Evolutionary conservation across 345 rosid species (phyloP), one percentile per base, ranked within the genome.

Genomic region (Combretum micranthum): DNA sequence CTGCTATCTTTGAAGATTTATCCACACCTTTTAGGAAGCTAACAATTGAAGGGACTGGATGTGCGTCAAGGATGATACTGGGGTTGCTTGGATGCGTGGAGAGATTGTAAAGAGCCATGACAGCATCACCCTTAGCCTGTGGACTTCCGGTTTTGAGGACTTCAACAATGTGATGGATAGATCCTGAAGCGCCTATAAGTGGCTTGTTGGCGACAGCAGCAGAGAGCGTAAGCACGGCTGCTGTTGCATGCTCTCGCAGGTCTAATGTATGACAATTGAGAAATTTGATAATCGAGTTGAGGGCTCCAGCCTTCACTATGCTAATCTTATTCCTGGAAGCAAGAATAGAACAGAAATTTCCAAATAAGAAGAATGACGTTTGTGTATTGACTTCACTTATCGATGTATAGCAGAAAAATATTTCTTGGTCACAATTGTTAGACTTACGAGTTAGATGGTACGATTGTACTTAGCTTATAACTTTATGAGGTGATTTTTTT

Each of bases 121-220:
- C 95, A 15, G 90, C 88, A 59, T 87, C 90, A 16, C 84, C 90
- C 72, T 69, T 84, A 50, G 90, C 90, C 66, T 87, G 95, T 50
- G 82, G 81, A 55, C 80, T 82, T 66, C 90, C 90, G 13, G 78
- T 76, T 72, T 75, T 69, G 57, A 87, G 86, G 71, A 84, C 80
- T 78, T 84, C 82, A 60, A 84, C 80, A 61, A 87, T 75, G 61
- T 77, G 71, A 20, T 81, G 86, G 49, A 83, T 72, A 52, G 75
- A 88, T 69, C 88, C 95, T 37, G 85, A 73, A 44, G 77, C 76
- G 49, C 70, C 79, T 50, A 87, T 87, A 26, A 64, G 64, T 18
- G 83, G 63, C 71, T 84, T 84, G 70, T 87, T 87, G 42, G 90
- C 76, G 56, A 76, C 72, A 23, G 90, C 86, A 21, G 88, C 86